Evolutionary conservation across 1,284 basidiomycete genomes (phyloP), one percentile per base, ranked within the genome.

Genomic region (Cryptococcus sp.): DNA sequence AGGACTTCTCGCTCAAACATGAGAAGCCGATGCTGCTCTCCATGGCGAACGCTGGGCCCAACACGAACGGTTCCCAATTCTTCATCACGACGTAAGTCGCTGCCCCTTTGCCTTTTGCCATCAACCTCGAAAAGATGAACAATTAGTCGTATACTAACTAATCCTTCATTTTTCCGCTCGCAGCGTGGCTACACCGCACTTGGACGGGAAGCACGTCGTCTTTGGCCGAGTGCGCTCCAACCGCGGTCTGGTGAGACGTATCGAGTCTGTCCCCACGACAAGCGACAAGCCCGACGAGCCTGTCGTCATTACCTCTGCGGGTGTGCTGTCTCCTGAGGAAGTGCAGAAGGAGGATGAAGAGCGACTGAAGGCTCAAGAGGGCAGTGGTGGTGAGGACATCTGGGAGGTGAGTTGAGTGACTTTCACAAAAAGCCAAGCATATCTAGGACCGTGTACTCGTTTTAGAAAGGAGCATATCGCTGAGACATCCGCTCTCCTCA

Each of bases 1-100:
- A 97, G 81, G 91, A 89, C 80, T 96, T 97, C 77, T 59, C 78
- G 40, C 64, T 87, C 56, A 89, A 88, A 81, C 93, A 97, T 80
- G 83, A 82, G 51, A 87, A 88, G 78, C 84, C 87, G n/a, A 90
- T 91, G 73, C 79, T 93, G 50, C 84, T 96, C 47, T 91, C 89
- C 57, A 95, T 95, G 92, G 93, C 93, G 25, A 96, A 84, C 65
- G 81, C 83, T 3, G 82, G 87, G 35, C 84, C 84, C 69, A 86
- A 89, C 82, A 87, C 85, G 60, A 87, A 87, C 75, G 86, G 86
- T 50, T 85, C 84, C 50, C 85, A 87, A 74, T 79, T 80, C 73
- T 78, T 78, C 71, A 78, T 80, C 69, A 79, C 78, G 17, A 79
- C 77, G 80, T 81, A 19, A 53, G 76, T 52, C n/a, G 25, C 45